Evolutionary conservation across 495 filamentous ascomycete genomes (phyloP), one percentile per base, ranked within the genome.

Genomic region (Lasiosphaeria ovina): DNA sequence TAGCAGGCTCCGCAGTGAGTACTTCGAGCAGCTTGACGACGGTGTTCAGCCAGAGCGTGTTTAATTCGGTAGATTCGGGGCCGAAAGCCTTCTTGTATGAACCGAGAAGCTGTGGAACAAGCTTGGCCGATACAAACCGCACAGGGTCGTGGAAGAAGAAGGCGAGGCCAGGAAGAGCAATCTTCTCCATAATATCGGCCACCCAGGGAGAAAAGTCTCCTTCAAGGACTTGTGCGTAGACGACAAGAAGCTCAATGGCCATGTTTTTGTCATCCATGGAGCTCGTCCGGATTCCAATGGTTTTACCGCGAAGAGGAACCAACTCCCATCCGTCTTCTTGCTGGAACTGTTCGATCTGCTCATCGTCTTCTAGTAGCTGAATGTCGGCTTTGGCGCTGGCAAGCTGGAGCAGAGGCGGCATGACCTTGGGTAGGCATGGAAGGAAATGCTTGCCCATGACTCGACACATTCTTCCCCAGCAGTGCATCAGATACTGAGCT

Each of bases 91-190:
- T 90, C 77, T 96, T 94, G 80, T 92, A 96, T 1, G 93, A 89
- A 72, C 92, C 96, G 11, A 99, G 84, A 11, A 99, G 89, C 67
- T 97, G 91, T 1, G 95, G 95, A 11, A 98, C 89, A 62, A 93
- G 85, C 75, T 96, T 97, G 6, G 95, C 95, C 10, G 95, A 94
- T 24, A 95, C 91, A 38, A 95, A 93, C 16, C 95, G 89, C 47
- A 98, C 95, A 1, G 94, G 92, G 74, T 99, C 95, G 72, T 98
- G 96, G 84, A 99, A 99, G 81, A 99, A 98, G 83, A 98, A 99
- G 4, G 91, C 89, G 24, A 99, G 83, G 1, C 95, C 92, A 31
- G 95, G 93, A 36, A 99, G 77, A 5, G 93, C 92, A 67, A 98
- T 94, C 73, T 95, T 94, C 73, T 94, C 92, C 90, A 97, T 94